Base-by-base conservation (phyloP, 2,329 filamentous ascomycete genomes). In the Claviceps maximensis region DNA sequence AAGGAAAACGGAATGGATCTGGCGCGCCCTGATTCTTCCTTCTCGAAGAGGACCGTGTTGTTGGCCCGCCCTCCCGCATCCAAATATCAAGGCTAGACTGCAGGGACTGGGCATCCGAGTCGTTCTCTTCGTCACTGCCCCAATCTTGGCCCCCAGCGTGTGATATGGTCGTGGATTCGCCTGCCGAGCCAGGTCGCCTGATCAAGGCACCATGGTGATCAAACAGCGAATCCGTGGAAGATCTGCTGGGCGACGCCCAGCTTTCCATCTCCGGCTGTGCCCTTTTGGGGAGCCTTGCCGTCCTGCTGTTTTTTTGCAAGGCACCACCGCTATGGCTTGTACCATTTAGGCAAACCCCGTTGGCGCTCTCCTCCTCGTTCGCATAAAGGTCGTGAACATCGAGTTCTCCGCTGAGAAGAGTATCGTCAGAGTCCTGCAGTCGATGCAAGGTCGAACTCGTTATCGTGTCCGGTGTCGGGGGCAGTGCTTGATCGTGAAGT, bases 381-480 rank as follows among this genome's bases (percentile, higher is more conserved):
- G 57, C 45, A 29, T 10, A 4, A 6, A 19, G 10, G 1, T 36
- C 2, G 2, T 36, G 33, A n/a, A 21, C 21, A 6, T 56, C 61
- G 2, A 61, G 63, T n/a, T 38, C 36, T 3, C 67, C 65, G 8
- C 63, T 67, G 0, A 66, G 62, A 1, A 77, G 61, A 0, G 71
- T 73, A 45, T 80, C 77, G 51, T 73, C 71, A 0, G 77, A 79
- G 48, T 69, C 71, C 56, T 78, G 71, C 54, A 72, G 75, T 15
- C 71, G 69, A 6, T 72, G 69, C 36, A 82, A 67, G 0, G 76
- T 78, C 1, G 75, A 75, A 2, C 76, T 79, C 1, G 78, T 79
- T 21, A 80, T 76, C 0, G 79, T 82, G 57, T 82, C 78, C 0
- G 79, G 79, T 0, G 79, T 82, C 0, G 79, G 79, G 10, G 79